Conservation (phyloP, 2,329 filamentous ascomycete genomes). For the Coniochaeta ligniaria region DNA sequence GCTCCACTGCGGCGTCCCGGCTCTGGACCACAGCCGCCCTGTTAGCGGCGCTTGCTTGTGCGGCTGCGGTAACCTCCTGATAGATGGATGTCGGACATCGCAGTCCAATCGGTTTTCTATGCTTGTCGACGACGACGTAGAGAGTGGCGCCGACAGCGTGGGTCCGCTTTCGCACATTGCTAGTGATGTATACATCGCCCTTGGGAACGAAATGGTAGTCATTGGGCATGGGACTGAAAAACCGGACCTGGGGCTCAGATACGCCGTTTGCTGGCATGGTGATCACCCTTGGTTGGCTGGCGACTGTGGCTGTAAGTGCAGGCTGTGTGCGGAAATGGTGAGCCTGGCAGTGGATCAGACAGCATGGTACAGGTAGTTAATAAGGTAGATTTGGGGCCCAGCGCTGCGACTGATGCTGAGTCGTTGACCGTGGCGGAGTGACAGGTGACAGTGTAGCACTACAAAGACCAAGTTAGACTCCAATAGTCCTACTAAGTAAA, state of each 20-base stretch:
- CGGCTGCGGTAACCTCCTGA: conserved; percentile 16
- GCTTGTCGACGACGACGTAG: conserved; percentile 25
- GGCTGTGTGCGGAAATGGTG: not conserved
- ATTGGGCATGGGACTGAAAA: conserved; percentile 23
- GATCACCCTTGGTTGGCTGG: not conserved
- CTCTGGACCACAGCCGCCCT: conserved; percentile 23
- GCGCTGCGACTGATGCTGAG: not conserved
- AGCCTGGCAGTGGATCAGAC: not conserved
- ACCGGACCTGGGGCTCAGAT: conserved; percentile 10
- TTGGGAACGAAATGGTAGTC: conserved; percentile 34
- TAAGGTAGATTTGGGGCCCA: too few relatives aligned
- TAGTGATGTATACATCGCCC: conserved; percentile 34
- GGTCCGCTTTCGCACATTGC: conserved; percentile 29
- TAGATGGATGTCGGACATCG: conserved; percentile 29
- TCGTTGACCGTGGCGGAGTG: not conserved
- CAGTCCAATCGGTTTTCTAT: conserved; percentile 23
- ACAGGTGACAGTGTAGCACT: too few relatives aligned
- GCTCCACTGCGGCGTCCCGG: conserved; percentile 25
- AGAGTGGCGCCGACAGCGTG: conserved; percentile 22
- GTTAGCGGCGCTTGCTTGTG: conserved; percentile 21
- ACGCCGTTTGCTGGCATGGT: not conserved
- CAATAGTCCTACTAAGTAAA: too few relatives aligned
- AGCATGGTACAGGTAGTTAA: not conserved
- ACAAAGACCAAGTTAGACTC: too few relatives aligned
- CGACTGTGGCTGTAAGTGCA: not conserved